Evolutionary conservation across 106 monocot genomes (phyloP), one percentile per base, ranked within the genome.

Genomic region (Vanilla planifolia): DNA sequence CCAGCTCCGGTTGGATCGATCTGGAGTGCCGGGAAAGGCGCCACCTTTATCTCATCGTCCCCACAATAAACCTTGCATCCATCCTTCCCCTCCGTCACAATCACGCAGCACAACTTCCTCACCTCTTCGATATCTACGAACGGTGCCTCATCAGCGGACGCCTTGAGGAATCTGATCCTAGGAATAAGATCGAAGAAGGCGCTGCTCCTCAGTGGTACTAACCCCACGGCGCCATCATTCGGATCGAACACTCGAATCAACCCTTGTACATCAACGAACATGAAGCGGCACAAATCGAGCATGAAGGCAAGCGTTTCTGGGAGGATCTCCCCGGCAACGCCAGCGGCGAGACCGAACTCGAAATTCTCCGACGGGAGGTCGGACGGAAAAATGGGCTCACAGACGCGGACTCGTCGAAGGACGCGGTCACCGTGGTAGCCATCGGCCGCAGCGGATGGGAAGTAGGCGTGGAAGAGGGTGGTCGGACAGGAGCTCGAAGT

Each of bases 1-100:
- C 90, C 95, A 0, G 90, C 95, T 22, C 95, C 90, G 0, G 90
- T 96, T 6, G 91, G 90, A 68, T 91, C 95, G 33, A 96, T 37
- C 79, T 90, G 75, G 3, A 60, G 58, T 6, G 79, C 77, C 2
- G 55, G 79, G 42, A 96, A 91, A 2, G 95, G 62, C 7, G 80
- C 67, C 3, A 96, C 76, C 8, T 47, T 71, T 7, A 80, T 33
- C 47, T 87, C 80, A 44, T 81, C 71, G 14, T 87, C 86, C 68
- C 71, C 79, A 76, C 86, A 87, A 63, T 79, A 87, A 8, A 96
- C 60, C 51, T 44, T 79, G 65, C 95, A 96, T 22, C 95, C 90
- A 16, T 90, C 76, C 71, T 73, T 70, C 17, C 95, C 95, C 28
- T 84, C 71, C 19, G 95, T 96, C 43, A 91, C 81, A 28, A 87